Evolutionary conservation across 495 filamentous ascomycete species (phyloP).

Genomic region (Tetracladium marchalianum): DNA sequence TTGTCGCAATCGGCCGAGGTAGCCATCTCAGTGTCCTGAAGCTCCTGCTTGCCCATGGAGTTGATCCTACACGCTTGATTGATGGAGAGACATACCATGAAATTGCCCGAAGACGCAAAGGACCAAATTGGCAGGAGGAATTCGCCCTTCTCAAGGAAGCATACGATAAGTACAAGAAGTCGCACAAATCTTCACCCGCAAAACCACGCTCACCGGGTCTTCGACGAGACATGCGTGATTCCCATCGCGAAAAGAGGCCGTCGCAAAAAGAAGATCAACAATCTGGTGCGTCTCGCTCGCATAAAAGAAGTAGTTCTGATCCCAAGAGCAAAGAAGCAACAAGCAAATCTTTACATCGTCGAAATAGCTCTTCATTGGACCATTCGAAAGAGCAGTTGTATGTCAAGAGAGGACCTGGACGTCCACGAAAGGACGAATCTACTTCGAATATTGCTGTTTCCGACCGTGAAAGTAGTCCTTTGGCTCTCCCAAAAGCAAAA

Average conservation of each 20-base stretch:
- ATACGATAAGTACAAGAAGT: constrained; percentile 53
- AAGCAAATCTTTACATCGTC: constrained; percentile 9
- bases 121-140: constrained; percentile 85
- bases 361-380: constrained; percentile 10
- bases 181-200: constrained; percentile 27
- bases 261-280: constrained; percentile 36
- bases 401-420: constrained; percentile 36
- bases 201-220: constrained; percentile 45
- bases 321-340: constrained; percentile 25
- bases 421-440: constrained; percentile 37
- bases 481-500: constrained; percentile 26
- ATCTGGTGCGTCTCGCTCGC: constrained; percentile 25
- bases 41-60: constrained; percentile 65
- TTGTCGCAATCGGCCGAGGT: constrained; percentile 86
- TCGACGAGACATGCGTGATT: constrained; percentile 35
- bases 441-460: constrained; percentile 28
- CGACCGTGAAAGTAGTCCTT: constrained; percentile 42
- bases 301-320: constrained; percentile 40
- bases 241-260: constrained; percentile 39
- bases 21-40: constrained; percentile 67
- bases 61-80: constrained; percentile 65
- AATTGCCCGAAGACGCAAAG: constrained; percentile 68
- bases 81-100: constrained; percentile 74
- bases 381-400: constrained; percentile 14
- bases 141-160: constrained; percentile 70